Evolutionary conservation across 257 asterid genomes (phyloP).

Genomic region (Euphrasia confusa): DNA sequence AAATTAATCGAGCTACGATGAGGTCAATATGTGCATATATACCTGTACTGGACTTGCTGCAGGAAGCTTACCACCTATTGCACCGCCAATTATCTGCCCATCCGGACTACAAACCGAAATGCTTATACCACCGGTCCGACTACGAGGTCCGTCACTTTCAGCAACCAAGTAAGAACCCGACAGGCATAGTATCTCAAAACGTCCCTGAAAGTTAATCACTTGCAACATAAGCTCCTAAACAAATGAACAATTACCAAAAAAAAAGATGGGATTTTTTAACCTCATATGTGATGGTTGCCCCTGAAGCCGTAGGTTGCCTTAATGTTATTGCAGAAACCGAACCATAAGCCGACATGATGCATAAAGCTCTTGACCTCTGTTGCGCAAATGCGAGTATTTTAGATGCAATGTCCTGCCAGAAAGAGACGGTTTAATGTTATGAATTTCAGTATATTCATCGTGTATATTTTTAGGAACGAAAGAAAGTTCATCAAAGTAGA

Average conservation of each 20-base stretch:
- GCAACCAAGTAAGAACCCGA: constrained; percentile 67
- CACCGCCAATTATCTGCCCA: constrained; percentile 70
- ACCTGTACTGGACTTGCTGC: constrained; percentile 74
- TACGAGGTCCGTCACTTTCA: constrained; percentile 58
- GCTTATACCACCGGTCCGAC: constrained; percentile 70
- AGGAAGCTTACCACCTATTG: constrained; percentile 62
- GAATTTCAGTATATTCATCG: not conserved
- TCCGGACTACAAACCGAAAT: constrained; percentile 65
- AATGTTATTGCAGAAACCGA: constrained; percentile 71
- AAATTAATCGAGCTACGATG: no score
- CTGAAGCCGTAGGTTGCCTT: constrained; percentile 68
- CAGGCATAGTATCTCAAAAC: constrained; percentile 65
- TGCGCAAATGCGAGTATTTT: constrained; percentile 78
- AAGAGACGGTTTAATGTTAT: not conserved
- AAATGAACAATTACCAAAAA: not conserved
- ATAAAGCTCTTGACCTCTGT: constrained; percentile 89
- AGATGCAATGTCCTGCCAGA: constrained; percentile 66
- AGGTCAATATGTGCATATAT: no score
- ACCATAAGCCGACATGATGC: constrained; percentile 83
- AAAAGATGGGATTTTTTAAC: constrained; percentile 32
- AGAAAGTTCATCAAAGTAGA: not conserved
- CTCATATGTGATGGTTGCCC: constrained; percentile 72
- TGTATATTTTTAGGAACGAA: not conserved
- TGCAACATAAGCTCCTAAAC: constrained; percentile 16
- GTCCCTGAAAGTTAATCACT: constrained; percentile 44